phyloP scores from a whole-genome alignment of 1,284 basidiomycete species.

The Phellinidium pouzarii region DNA sequence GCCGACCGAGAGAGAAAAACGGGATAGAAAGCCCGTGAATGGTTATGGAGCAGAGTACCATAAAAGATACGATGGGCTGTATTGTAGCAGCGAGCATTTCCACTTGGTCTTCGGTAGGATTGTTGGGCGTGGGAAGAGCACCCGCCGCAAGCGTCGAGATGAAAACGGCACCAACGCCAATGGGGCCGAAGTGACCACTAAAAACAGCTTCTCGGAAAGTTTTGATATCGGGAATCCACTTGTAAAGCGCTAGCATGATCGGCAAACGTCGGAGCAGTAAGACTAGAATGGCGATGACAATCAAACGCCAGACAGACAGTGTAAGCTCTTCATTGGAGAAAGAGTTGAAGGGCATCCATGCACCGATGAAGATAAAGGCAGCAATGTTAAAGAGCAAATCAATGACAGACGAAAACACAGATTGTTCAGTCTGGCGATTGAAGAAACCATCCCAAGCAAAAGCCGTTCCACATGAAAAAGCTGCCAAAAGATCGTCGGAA shows the following conservation, averaged over 20 bases:
- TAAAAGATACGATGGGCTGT: constrained; percentile 86
- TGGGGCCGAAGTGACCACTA: constrained; percentile 91
- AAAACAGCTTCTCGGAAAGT: constrained; percentile 84
- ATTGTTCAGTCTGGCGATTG: constrained; percentile 92
- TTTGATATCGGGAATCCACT: constrained; percentile 91
- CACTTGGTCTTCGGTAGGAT: constrained; percentile 52
- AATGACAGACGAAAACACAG: constrained; percentile 94
- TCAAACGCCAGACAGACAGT: constrained; percentile 74
- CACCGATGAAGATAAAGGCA: constrained; percentile 88
- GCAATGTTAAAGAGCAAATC: constrained; percentile 88
- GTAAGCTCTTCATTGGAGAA: constrained; percentile 65
- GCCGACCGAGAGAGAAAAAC: constrained; percentile 82
- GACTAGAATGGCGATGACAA: constrained; percentile 76
- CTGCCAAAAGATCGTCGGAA: constrained; percentile 90
- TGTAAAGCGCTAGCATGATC: constrained; percentile 74
- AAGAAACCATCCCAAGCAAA: constrained; percentile 99
- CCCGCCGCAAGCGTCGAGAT: constrained; percentile 81
- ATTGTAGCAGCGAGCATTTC: constrained; percentile 69
- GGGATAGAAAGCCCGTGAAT: constrained; percentile 91
- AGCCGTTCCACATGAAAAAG: constrained; percentile 92
- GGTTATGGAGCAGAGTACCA: constrained; percentile 83
- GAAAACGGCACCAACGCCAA: constrained; percentile 86
- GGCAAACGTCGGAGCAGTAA: constrained; percentile 81
- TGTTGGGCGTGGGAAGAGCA: constrained; percentile 52
- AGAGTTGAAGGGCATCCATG: constrained; percentile 86